Evolutionary conservation across 768 basidiomycete species (phyloP), one percentile per base, ranked within the genome.

Genomic region (Tephrocybe sp.): DNA sequence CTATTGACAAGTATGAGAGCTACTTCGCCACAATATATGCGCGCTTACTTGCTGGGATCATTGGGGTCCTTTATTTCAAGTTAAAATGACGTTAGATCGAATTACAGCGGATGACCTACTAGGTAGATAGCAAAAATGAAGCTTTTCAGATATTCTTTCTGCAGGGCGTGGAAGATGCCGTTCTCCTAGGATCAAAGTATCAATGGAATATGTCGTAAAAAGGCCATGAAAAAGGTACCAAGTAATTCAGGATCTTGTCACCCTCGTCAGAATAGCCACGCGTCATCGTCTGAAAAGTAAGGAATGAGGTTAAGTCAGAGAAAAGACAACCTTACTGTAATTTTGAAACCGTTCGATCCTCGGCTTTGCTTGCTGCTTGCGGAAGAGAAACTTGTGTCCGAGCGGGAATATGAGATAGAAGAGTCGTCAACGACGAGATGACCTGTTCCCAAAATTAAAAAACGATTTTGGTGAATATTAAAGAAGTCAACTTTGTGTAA

Each of bases 81-180:
- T 30, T 30, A 48, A 16, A 36, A n/a, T 11, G 9, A 8, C 38
- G 5, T 3, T 32, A 21, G 26, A 18, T 27, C 16, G 37, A 35
- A 25, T 3, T 32, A 21, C 26, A 18, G 25, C 16, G 37, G 34
- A 25, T 36, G 47, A 67, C 80, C 51, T 47, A 92, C 92, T 51
- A 93, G 69, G 61, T 91, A 93, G 44, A 93, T 80, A 5, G 85
- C 91, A 56, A 93, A 90, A 44, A 92, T 85, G 64, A 92, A 91
- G 59, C 86, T 89, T 40, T 81, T 83, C 38, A 95, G 78, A 67
- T 92, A 95, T 55, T 84, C 85, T 60, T 86, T 91, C 61, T 90
- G 80, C 27, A 95, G 69, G 0, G 92, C 92, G 52, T 94, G 87
- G 55, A 89, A 92, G 35, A 93, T 90, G 0, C 92, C 92, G 49